These are phyloP conservation scores for Malus sieversii DNA, from an alignment of 306 rosid species.

Conservation along the genomic window DNA sequence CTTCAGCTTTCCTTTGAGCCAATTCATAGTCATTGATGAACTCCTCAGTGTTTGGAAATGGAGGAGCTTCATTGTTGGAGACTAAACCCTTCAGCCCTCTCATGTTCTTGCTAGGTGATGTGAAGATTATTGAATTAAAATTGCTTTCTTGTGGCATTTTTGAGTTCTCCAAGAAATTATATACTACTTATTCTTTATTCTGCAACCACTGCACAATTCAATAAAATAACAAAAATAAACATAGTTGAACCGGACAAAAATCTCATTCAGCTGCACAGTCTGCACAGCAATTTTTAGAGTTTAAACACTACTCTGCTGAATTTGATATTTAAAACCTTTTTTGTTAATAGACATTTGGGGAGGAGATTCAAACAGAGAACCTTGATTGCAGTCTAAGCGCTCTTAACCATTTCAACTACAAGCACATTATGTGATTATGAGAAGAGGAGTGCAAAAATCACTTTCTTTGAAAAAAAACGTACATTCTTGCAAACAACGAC, in stretches of 20 bases:
- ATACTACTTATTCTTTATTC: neutral
- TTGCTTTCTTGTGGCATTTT: conserved; percentile 64
- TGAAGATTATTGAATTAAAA: conserved; percentile 14
- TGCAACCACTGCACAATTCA: neutral
- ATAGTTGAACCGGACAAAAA: neutral
- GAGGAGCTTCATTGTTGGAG: conserved; percentile 29
- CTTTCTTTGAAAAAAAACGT: neutral
- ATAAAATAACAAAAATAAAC: neutral
- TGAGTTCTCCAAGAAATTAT: neutral
- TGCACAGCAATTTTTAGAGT: neutral
- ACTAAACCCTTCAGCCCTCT: conserved; percentile 56
- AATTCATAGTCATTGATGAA: conserved; percentile 75
- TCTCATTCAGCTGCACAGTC: neutral
- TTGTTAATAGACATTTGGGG: too few species aligned
- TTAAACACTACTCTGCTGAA: neutral
- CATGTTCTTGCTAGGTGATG: conserved; percentile 59
- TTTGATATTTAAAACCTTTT: neutral
- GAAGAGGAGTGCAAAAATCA: neutral
- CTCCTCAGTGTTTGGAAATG: conserved; percentile 44
- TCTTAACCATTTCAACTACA: neutral
- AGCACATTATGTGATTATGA: too few species aligned
- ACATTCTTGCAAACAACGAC: neutral
- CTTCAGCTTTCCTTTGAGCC: conserved; percentile 97
- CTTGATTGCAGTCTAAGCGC: neutral
- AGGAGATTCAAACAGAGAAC: neutral